Conservation (phyloP, 345 rosid species). For the Hypericum perforatum region DNA sequence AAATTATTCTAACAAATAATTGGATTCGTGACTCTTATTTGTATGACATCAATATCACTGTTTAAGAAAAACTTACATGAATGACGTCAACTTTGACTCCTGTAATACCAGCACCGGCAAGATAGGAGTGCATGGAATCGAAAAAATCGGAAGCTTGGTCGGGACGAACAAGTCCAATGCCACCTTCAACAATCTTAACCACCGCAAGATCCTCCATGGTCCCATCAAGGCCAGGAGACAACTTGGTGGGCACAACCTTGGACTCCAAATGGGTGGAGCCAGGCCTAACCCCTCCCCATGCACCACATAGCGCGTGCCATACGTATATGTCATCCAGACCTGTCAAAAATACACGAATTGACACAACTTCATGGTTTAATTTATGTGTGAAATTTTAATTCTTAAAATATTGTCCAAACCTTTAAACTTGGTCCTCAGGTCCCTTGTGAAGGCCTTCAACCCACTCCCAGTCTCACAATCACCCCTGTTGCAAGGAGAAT, state of each 20-base stretch:
- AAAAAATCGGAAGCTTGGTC: conserved; percentile 52
- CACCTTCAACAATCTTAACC: conserved; percentile 56
- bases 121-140: conserved; percentile 77
- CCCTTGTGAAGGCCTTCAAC: conserved; percentile 50
- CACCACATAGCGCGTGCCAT: conserved; percentile 87
- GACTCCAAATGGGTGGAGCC: conserved; percentile 40
- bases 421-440: conserved; percentile 51
- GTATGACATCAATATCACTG: not conserved
- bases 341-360: no score
- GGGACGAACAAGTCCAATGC: conserved; percentile 71
- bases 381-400: no score
- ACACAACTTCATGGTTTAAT: no score
- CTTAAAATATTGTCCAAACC: conserved; percentile 16
- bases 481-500: conserved; percentile 16
- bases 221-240: conserved; percentile 50
- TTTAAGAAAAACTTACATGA: conserved; percentile 38
- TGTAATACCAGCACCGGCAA: conserved; percentile 52
- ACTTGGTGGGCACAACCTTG: conserved; percentile 29
- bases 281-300: conserved; percentile 85
- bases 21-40: no score
- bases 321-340: conserved; percentile 65
- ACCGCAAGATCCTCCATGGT: conserved; percentile 80
- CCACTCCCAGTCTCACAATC: conserved; percentile 27
- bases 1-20: no score
- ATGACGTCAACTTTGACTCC: conserved; percentile 83